Evolutionary conservation across 345 rosid genomes (phyloP), one percentile per base, ranked within the genome.

Genomic region (Corchorus capsularis): DNA sequence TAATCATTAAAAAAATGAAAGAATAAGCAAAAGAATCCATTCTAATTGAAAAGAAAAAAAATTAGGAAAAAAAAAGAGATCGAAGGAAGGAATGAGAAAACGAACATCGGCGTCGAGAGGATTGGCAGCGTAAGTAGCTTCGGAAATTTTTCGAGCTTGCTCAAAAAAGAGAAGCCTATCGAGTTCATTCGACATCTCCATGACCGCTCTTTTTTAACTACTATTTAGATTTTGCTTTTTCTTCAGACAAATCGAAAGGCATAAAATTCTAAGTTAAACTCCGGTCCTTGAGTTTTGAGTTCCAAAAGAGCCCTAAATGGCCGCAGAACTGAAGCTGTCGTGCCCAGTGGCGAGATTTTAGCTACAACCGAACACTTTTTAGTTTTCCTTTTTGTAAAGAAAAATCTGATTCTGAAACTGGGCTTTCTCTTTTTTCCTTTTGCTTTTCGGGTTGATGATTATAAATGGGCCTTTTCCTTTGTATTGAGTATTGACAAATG

Each of bases 31-130:
- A 27, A 49, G 22, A 47, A 32, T 17, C 17, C n/a, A 32, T 17
- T 61, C 34, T 16, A 32, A 43, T 62, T 45, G 43, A 16, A 79
- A 66, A 71, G 43, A 74, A 54, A 59, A 72, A 59, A 16, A 27
- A 27, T 27, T 27, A 27, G 8, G 19, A 50, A 54, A 35, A 22
- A 20, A 22, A 20, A 0, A 59, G 73, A 50, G 73, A 50, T 69
- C 15, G 0, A 63, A 20, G 14, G 5, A 20, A 45, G 47, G 50
- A 22, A 27, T 45, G 47, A 45, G 34, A 47, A 56, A 76, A 76
- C 92, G 39, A 50, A 93, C 98, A 17, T 91, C 98, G 37, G 93
- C 86, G 68, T 94, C 98, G 62, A 80, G 90, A 75, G 98, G 98
- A 82, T 90, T 79, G 64, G 73, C 65, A 55, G 83, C 86, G 88